Base-by-base conservation (phyloP, 2,329 filamentous ascomycete genomes). In the Fusarium buharicum region DNA sequence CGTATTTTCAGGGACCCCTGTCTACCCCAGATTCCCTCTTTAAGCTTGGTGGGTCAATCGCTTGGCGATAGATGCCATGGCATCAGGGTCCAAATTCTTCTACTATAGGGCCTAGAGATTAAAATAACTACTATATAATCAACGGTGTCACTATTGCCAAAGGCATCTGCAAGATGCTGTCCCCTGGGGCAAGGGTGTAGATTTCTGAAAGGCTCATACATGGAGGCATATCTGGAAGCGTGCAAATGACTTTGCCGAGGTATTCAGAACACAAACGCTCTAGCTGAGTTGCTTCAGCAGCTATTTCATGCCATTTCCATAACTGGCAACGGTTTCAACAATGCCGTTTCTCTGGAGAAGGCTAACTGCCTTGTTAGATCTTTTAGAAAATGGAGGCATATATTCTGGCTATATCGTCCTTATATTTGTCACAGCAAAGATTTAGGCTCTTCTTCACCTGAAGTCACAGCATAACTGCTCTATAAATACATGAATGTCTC, bases 311-410 rank as follows among this genome's bases (percentile, higher is more conserved):
- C 65, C 0, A 65, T 56, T 0, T 56, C 61, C 5, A 64, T 64
- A 61, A 65, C 61, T 0, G 61, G 61, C 0, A 61, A 64, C 0
- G 61, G 61, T 9, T 61, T 64, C 0, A 64, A 64, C 1, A 51
- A 64, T 2, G 61, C 61, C 0, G 61, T 61, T 0, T 64, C 61
- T 3, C 0, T 64, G 0, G 65, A 64, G 12, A 65, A 65, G 0
- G 61, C 61, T 0, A 61, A 64, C 0, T 65, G 61, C 2, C 61
- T 0, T 50, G 61, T 0, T 55, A 64, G 0, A 64, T 64, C 1
- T 64, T 65, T 2, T 57, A 64, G 9, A 34, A 48, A 11, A 64
- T 65, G 57, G 65, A 64, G 17, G 62, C 57, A 0, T 65, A 65
- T 1, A 66, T 64, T 1, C 62, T 64, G 28, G 1, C 31, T 64